A percentile compares a stretch with the other conserved stretches of the same genome.
phyloP scores from a whole-genome alignment of 129 eudicot genomes.

The Centella asiatica region DNA sequence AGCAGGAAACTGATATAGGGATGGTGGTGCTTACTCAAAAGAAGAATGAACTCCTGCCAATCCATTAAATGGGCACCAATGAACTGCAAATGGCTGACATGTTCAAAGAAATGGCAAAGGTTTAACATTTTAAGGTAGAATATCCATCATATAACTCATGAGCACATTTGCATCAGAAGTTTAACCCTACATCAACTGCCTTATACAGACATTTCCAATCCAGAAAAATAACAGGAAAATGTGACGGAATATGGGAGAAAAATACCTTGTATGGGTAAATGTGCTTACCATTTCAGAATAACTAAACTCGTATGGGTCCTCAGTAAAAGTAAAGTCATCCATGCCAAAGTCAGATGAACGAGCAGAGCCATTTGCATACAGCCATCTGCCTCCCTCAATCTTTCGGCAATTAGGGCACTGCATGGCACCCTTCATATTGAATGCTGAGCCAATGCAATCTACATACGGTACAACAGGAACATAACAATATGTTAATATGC shows the following conservation, averaged over 20 bases:
- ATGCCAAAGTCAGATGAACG: conserved; percentile 32
- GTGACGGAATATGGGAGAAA: background rate
- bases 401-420: conserved; percentile 83
- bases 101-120: conserved; percentile 14
- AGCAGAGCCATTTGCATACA: conserved; percentile 63
- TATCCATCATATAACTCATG: background rate
- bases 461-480: conserved; percentile 12
- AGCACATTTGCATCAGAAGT: background rate
- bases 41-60: conserved; percentile 38
- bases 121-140: background rate
- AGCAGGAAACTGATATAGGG: too few relatives aligned
- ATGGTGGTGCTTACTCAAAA: conserved; percentile 36
- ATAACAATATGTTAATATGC: conserved; percentile 10
- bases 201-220: background rate
- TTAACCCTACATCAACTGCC: background rate
- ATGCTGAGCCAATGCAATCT: conserved; percentile 90
- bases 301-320: conserved; percentile 28
- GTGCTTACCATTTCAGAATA: conserved; percentile 38
- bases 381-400: conserved; percentile 71
- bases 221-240: background rate
- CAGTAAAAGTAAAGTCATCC: conserved; percentile 31
- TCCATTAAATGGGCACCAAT: conserved; percentile 47
- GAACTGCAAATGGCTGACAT: conserved; percentile 48
- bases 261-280: background rate
- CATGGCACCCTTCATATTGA: conserved; percentile 68